Conservation (phyloP, 2,329 filamentous ascomycete genomes). For the Fusarium illudens region DNA sequence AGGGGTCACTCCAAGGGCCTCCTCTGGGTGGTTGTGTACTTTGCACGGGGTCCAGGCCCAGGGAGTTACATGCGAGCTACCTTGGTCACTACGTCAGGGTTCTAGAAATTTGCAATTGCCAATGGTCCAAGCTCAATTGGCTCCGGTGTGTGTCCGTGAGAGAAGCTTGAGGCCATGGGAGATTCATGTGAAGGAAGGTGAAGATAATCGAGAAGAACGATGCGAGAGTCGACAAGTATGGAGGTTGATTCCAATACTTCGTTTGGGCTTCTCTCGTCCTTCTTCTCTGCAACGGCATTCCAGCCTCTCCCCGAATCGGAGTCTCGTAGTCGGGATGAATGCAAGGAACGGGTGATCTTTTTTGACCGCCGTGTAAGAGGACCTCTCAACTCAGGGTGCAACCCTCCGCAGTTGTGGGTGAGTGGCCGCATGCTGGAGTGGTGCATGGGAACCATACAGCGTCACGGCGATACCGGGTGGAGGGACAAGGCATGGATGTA, state of each 20-base stretch:
- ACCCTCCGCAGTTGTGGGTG: constrained; percentile 12
- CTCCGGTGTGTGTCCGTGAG: constrained; percentile 25
- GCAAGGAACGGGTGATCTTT: constrained; percentile 22
- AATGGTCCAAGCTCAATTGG: constrained; percentile 43
- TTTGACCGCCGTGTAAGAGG: constrained; percentile 11
- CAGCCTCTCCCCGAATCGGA: constrained; percentile 11
- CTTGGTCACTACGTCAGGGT: constrained; percentile 37
- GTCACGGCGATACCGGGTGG: constrained; percentile 22
- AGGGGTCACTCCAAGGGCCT: constrained; percentile 29
- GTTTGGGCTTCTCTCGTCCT: not conserved
- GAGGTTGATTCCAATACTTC: not conserved
- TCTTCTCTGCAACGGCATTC: not conserved
- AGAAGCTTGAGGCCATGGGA: constrained; percentile 1
- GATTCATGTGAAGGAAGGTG: not conserved
- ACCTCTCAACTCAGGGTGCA: constrained; percentile 9
- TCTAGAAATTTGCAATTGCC: constrained; percentile 40
- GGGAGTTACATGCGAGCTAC: constrained; percentile 24
- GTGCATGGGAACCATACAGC: not conserved
- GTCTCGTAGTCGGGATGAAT: constrained; percentile 11
- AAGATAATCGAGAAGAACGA: not conserved
- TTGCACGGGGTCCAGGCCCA: constrained; percentile 15
- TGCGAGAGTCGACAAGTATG: not conserved
- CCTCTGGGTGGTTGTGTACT: not conserved
- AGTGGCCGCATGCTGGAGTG: not conserved
- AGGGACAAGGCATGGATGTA: not conserved